A percentile compares a stretch with the other conserved stretches of the same genome.
Evolutionary conservation across 2,329 filamentous ascomycete genomes (phyloP).

Genomic region (Alternaria sp.): DNA sequence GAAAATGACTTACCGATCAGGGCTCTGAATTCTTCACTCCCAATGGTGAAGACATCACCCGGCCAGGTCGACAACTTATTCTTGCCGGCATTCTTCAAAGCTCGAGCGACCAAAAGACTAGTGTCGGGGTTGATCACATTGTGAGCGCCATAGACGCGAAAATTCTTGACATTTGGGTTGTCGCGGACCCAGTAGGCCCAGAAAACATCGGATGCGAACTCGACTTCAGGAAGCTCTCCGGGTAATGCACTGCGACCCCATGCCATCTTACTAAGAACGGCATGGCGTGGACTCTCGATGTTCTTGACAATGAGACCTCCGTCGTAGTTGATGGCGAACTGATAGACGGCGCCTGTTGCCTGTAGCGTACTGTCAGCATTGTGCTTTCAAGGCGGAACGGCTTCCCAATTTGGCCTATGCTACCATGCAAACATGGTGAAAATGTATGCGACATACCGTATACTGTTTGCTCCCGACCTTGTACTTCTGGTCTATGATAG

Average conservation of each 20-base stretch:
- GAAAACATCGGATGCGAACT: constrained; percentile 29
- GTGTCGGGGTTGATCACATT: constrained; percentile 29
- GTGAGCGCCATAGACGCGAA: constrained; percentile 28
- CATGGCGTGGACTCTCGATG: constrained; percentile 19
- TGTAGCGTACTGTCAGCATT: constrained; percentile 8
- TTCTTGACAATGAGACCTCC: constrained; percentile 25
- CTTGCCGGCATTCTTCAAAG: constrained; percentile 18
- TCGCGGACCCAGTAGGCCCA: constrained; percentile 35
- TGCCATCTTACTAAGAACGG: constrained; percentile 4
- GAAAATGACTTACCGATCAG: constrained; percentile 28
- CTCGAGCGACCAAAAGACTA: constrained; percentile 23
- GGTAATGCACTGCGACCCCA: constrained; percentile 19
- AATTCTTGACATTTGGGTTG: constrained; percentile 29
- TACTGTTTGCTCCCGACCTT: constrained; percentile 24
- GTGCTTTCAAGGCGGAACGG: not conserved
- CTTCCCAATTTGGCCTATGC: not conserved
- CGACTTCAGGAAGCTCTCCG: constrained; percentile 33
- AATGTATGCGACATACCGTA: constrained; percentile 6
- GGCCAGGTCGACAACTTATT: constrained; percentile 27
- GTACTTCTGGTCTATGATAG: constrained; percentile 23
- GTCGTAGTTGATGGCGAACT: constrained; percentile 27
- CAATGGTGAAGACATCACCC: constrained; percentile 23
- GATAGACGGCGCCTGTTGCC: constrained; percentile 28
- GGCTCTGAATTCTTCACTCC: constrained; percentile 28
- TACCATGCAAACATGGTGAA: not conserved